Evolutionary conservation across 2,329 filamentous ascomycete species (phyloP).

Genomic region (Triangularia verruculosa): DNA sequence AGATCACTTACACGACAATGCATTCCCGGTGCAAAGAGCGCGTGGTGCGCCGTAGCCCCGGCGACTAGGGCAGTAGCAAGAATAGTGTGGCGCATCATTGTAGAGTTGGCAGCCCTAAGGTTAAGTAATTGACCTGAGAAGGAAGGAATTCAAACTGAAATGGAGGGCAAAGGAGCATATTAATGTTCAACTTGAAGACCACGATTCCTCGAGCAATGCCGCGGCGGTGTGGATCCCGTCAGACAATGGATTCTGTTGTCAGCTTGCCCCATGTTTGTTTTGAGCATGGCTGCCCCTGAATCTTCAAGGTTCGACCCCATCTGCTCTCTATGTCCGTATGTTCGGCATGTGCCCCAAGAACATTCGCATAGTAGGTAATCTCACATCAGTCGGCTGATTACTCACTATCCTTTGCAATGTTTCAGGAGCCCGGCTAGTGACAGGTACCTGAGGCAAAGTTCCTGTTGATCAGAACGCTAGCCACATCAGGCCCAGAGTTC

Average conservation of each 20-base stretch:
- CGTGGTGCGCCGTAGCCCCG: slow-evolving; percentile 1
- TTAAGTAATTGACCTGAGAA: too few relatives aligned
- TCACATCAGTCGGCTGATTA: not conserved
- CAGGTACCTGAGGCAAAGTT: too few relatives aligned
- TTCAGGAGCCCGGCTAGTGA: too few relatives aligned
- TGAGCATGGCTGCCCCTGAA: not conserved
- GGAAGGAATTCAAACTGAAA: not conserved
- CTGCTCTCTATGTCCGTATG: not conserved
- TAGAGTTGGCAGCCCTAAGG: not conserved
- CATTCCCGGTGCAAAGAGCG: slow-evolving; percentile 5
- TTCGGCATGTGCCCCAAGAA: not conserved
- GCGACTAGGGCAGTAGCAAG: not conserved
- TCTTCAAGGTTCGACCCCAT: not conserved
- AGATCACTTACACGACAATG: slow-evolving; percentile 5
- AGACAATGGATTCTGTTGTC: not conserved
- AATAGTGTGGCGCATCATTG: not conserved
- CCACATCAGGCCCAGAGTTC: too few relatives aligned
- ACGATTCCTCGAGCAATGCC: not conserved
- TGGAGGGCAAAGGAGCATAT: not conserved
- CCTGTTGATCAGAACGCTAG: too few relatives aligned
- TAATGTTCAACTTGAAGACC: not conserved
- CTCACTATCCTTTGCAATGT: not conserved
- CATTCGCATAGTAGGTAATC: not conserved
- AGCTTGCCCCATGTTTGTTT: not conserved
- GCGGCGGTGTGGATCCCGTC: not conserved